Evolutionary conservation across 2,329 filamentous ascomycete species (phyloP).

Genomic region (Metarhizium anisopliae): DNA sequence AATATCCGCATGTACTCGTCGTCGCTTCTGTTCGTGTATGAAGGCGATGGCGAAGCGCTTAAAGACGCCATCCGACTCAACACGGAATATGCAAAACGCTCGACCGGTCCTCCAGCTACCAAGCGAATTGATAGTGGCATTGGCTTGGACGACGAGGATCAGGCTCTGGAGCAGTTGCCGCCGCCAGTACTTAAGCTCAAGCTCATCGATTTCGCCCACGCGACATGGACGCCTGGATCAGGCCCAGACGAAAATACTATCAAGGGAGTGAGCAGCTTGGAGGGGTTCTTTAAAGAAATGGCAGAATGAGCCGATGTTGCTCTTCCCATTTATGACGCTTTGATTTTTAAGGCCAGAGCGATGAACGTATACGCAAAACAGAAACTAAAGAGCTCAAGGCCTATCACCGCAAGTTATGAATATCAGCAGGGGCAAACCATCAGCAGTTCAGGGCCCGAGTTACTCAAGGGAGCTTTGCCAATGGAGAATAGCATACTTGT

Average conservation of each 20-base stretch:
- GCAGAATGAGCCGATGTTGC: constrained; percentile 17
- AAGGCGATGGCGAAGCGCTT: constrained; percentile 51
- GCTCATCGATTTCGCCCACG: constrained; percentile 96
- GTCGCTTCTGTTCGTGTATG: constrained; percentile 54
- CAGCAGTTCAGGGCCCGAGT: not conserved
- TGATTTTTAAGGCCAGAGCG: not conserved
- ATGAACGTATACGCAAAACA: not conserved
- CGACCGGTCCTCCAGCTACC: constrained; percentile 22
- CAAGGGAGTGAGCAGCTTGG: constrained; percentile 62
- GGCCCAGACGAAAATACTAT: constrained; percentile 83
- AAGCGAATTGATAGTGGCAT: constrained; percentile 49
- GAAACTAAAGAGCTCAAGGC: not conserved
- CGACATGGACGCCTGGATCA: constrained; percentile 68
- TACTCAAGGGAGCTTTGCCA: constrained; percentile 2
- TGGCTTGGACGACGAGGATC: constrained; percentile 33
- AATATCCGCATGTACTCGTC: constrained; percentile 58
- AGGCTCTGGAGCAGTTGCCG: constrained; percentile 34
- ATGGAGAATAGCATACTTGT: not conserved
- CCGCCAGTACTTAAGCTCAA: constrained; percentile 72
- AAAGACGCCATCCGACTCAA: constrained; percentile 44
- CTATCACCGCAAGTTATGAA: not conserved
- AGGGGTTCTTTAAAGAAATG: constrained; percentile 62
- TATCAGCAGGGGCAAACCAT: not conserved
- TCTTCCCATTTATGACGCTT: not conserved
- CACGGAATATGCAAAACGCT: constrained; percentile 33